Percentiles rank a stretch among this genome's conserved stretches.
phyloP scores from a whole-genome alignment of 192 early-diverging fungal genomes.

The Coemansia sp. region DNA sequence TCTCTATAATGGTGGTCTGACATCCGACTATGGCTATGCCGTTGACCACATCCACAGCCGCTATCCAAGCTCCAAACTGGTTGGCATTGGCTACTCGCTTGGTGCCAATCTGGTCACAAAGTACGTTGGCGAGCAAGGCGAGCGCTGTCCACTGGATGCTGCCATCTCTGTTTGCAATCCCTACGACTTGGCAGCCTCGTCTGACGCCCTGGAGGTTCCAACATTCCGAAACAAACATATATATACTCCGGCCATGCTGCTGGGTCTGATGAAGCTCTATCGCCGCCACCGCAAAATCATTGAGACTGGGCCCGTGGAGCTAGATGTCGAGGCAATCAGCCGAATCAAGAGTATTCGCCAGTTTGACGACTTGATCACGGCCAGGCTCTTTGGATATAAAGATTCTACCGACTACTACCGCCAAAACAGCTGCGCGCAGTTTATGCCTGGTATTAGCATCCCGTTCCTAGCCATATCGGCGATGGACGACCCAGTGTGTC shows the following conservation, averaged over 20 bases:
- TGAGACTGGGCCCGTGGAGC: conserved; percentile 36
- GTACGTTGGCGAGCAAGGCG: conserved; percentile 83
- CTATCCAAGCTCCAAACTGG: conserved; percentile 65
- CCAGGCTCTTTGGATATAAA: conserved; percentile 72
- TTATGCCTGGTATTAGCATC: conserved; percentile 65
- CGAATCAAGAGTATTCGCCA: conserved; percentile 66
- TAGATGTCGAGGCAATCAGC: conserved; percentile 60
- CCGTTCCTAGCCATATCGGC: conserved; percentile 86
- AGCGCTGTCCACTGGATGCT: conserved; percentile 70
- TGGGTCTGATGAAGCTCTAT: conserved; percentile 59
- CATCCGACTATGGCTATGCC: conserved; percentile 67
- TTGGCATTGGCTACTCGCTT: conserved; percentile 87
- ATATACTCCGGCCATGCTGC: conserved; percentile 63
- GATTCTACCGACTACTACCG: conserved; percentile 82
- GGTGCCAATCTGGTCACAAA: conserved; percentile 93
- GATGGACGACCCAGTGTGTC: conserved; percentile 89
- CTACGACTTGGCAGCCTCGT: conserved; percentile 70
- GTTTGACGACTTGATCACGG: conserved; percentile 83
- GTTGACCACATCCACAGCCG: conserved; percentile 52
- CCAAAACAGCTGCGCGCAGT: conserved; percentile 63
- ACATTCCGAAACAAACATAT: conserved; percentile 58
- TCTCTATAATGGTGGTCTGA: conserved; percentile 81
- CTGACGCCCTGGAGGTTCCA: conserved; percentile 55
- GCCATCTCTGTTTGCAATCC: conserved; percentile 86
- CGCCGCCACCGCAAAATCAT: conserved; percentile 56